Percentiles rank a stretch among this genome's conserved stretches.
Evolutionary conservation across 345 rosid species (phyloP).

Genomic region (Moricandia moricandioides): DNA sequence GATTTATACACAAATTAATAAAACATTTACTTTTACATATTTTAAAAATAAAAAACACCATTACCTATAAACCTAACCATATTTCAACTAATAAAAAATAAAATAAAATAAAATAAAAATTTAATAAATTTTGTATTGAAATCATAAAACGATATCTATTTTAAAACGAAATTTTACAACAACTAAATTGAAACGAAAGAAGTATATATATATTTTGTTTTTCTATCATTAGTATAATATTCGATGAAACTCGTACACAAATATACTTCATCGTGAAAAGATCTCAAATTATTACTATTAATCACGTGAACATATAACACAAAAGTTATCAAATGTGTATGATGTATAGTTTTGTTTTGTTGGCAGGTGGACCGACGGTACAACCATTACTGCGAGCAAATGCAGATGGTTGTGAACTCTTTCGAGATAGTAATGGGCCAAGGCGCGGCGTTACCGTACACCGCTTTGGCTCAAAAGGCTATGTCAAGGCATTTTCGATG

Average conservation of each 20-base stretch:
- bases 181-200: no score
- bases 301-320: slow-evolving; percentile 28
- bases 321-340: slow-evolving; percentile 13
- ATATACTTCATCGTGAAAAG: slow-evolving; percentile 17
- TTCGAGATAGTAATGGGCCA: slow-evolving; percentile 92
- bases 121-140: no score
- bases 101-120: no score
- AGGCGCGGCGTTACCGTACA: slow-evolving; percentile 87
- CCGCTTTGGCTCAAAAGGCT: slow-evolving; percentile 93
- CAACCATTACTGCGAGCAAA: slow-evolving; percentile 90
- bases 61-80: no score
- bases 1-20: no score
- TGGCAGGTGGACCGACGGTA: slow-evolving; percentile 91
- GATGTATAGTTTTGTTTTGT: slow-evolving; percentile 22
- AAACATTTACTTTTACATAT: no score
- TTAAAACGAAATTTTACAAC: no score
- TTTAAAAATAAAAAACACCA: no score
- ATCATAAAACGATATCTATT: not conserved
- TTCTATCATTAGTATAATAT: not conserved
- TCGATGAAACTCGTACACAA: not conserved
- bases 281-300: not conserved
- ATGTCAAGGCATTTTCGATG: slow-evolving; percentile 98
- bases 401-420: slow-evolving; percentile 97
- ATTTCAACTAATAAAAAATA: no score
- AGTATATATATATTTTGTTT: not conserved